These are phyloP conservation scores for Cyclotella atomus DNA, from an alignment of 108 stramenopile species.

Conservation along the genomic window DNA sequence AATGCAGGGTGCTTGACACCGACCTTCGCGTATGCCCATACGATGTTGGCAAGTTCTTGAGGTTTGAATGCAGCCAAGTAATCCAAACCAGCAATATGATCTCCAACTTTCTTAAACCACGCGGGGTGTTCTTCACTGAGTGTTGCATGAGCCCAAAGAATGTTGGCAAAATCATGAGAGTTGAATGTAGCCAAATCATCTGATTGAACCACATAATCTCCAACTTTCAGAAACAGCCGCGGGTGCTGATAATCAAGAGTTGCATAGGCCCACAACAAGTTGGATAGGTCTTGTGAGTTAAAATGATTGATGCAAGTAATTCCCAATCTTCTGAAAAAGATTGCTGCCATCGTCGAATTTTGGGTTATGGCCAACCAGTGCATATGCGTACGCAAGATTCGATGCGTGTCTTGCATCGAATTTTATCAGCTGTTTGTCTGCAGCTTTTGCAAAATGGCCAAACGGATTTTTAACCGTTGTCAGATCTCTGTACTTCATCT, in stretches of 20 bases:
- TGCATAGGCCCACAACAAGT: constrained; percentile 4
- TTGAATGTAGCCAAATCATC: neutral
- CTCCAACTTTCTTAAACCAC: neutral
- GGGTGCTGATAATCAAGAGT: neutral
- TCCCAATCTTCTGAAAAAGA: neutral
- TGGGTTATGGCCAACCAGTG: neutral
- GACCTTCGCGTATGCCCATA: too few relatives aligned
- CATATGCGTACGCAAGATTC: constrained; percentile 10
- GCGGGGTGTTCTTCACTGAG: neutral
- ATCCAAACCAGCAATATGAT: neutral
- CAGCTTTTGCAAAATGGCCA: too few relatives aligned
- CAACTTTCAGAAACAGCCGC: neutral
- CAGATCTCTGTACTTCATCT: neutral
- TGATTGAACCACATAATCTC: neutral
- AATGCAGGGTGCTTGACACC: too few relatives aligned
- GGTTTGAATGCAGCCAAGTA: constrained; percentile 14
- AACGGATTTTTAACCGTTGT: neutral
- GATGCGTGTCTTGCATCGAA: neutral
- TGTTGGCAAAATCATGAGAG: neutral
- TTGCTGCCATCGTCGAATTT: neutral
- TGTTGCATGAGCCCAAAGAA: neutral
- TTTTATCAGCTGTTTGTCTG: too few relatives aligned
- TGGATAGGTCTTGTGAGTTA: constrained; percentile 3
- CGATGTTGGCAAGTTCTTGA: too few relatives aligned
- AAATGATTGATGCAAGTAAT: neutral